Conservation (phyloP, 169 alveolate species). For the Plasmodium coatneyi region DNA sequence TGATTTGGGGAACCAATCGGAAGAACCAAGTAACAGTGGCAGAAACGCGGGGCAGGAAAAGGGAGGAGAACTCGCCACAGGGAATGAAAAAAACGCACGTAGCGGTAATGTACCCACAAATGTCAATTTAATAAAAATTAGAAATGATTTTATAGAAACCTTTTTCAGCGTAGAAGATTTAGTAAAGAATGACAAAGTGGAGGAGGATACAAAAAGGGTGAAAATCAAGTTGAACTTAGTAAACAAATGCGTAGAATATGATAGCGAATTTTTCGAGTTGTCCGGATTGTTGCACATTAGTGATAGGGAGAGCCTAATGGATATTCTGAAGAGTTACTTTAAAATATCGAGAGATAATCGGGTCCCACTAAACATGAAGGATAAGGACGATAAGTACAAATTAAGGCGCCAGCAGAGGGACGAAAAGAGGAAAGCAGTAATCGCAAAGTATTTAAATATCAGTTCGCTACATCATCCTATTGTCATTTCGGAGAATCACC, state of each 20-base stretch:
- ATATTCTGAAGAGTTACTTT: slow-evolving; percentile 42
- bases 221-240: slow-evolving; percentile 13
- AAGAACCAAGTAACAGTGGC: background rate
- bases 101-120: background rate
- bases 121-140: slow-evolving; percentile 20
- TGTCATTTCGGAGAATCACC: slow-evolving; percentile 76
- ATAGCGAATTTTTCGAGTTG: slow-evolving; percentile 58
- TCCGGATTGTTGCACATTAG: slow-evolving; percentile 24
- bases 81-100: background rate
- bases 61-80: background rate
- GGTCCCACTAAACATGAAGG: background rate
- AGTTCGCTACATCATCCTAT: slow-evolving; percentile 83
- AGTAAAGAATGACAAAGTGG: slow-evolving; percentile 1
- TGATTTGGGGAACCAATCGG: background rate
- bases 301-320: slow-evolving; percentile 36
- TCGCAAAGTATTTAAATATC: slow-evolving; percentile 63
- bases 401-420: slow-evolving; percentile 36
- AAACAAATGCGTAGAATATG: slow-evolving; percentile 18
- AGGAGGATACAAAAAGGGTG: background rate
- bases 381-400: slow-evolving; percentile 31
- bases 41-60: background rate
- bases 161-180: slow-evolving; percentile 28
- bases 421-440: slow-evolving; percentile 55
- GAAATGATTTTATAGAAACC: slow-evolving; percentile 49
- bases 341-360: slow-evolving; percentile 15